Conservation (phyloP, 345 rosid genomes). For the Populus ilicifolia region DNA sequence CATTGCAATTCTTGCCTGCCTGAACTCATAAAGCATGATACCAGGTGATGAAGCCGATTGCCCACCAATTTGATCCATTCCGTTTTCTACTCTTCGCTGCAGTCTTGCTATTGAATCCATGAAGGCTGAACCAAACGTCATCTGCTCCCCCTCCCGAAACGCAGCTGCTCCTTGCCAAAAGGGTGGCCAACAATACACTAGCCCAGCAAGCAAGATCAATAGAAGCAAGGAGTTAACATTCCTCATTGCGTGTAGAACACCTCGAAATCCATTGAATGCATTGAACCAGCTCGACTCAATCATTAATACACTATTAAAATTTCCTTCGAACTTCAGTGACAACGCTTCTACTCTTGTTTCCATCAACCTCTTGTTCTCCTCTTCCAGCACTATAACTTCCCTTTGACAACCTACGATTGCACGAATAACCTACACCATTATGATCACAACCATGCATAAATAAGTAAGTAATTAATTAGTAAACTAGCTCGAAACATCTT, state of each 20-base stretch:
- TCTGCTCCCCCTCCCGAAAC: conserved; percentile 12
- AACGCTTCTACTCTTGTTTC: conserved; percentile 27
- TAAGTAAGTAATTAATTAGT: no score
- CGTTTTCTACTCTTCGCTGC: conserved; percentile 55
- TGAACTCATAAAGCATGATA: conserved; percentile 53
- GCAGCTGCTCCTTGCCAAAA: conserved; percentile 16
- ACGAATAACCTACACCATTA: conserved; percentile 30
- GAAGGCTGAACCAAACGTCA: conserved; percentile 40
- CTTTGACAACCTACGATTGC: conserved; percentile 45
- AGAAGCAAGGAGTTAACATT: conserved; percentile 61
- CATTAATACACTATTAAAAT: conserved; percentile 20
- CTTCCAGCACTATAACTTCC: conserved; percentile 38
- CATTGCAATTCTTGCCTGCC: conserved; percentile 52
- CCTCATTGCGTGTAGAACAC: conserved; percentile 74
- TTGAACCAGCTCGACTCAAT: conserved; percentile 41
- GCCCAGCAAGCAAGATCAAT: conserved; percentile 52
- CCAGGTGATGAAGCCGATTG: conserved; percentile 22
- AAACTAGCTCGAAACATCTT: no score
- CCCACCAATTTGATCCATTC: conserved; percentile 42
- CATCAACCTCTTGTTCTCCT: conserved; percentile 39
- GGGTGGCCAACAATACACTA: conserved; percentile 52
- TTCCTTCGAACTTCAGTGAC: not conserved
- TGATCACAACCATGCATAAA: no score
- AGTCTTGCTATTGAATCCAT: conserved; percentile 51
- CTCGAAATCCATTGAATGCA: conserved; percentile 74